Percentiles rank a stretch among this genome's conserved stretches.
Conservation (phyloP, 1,284 basidiomycete species). For the Trametes pubescens region DNA sequence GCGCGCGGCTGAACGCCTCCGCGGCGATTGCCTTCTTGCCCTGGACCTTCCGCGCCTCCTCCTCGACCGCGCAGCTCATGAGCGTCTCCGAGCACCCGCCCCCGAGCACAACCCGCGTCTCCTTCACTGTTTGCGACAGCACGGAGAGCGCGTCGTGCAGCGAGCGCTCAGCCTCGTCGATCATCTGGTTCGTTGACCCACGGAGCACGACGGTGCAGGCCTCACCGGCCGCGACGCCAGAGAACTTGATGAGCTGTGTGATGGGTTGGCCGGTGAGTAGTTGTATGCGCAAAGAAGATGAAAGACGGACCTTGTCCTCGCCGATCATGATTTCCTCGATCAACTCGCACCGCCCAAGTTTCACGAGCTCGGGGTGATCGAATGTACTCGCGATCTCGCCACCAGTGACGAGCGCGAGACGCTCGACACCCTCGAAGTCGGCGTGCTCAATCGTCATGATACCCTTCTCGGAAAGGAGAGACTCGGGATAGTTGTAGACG, state of each 20-base stretch:
- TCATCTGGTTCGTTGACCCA: slow-evolving; percentile 98
- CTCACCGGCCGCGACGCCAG: slow-evolving; percentile 96
- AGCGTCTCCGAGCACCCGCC: slow-evolving; percentile 99
- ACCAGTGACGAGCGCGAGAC: slow-evolving; percentile 95
- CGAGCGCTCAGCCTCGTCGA: slow-evolving; percentile 98
- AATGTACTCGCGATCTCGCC: slow-evolving; percentile 98
- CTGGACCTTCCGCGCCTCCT: slow-evolving; percentile 83
- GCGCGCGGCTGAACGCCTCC: slow-evolving; percentile 89
- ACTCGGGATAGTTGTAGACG: slow-evolving; percentile 99
- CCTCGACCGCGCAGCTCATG: slow-evolving; percentile 96
- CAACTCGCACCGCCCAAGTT: slow-evolving; percentile 91
- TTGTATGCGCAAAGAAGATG: background rate
- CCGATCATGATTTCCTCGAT: slow-evolving; percentile 99
- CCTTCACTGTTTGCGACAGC: slow-evolving; percentile 97
- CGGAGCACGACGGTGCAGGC: slow-evolving; percentile 99
- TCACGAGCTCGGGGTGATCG: slow-evolving; percentile 92
- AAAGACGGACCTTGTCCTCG: slow-evolving; percentile 86
- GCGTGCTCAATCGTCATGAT: slow-evolving; percentile 99
- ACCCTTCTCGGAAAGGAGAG: slow-evolving; percentile 90
- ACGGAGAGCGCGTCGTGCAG: slow-evolving; percentile 98
- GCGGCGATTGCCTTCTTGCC: slow-evolving; percentile 98
- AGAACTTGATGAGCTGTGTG: slow-evolving; percentile 95
- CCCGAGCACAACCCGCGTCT: slow-evolving; percentile 93
- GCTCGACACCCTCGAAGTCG: slow-evolving; percentile 99
- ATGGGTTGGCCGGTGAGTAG: background rate